These are phyloP conservation scores for Pseudogymnoascus sp. DNA, from an alignment of 2,329 filamentous ascomycete species.

Conservation along the genomic window DNA sequence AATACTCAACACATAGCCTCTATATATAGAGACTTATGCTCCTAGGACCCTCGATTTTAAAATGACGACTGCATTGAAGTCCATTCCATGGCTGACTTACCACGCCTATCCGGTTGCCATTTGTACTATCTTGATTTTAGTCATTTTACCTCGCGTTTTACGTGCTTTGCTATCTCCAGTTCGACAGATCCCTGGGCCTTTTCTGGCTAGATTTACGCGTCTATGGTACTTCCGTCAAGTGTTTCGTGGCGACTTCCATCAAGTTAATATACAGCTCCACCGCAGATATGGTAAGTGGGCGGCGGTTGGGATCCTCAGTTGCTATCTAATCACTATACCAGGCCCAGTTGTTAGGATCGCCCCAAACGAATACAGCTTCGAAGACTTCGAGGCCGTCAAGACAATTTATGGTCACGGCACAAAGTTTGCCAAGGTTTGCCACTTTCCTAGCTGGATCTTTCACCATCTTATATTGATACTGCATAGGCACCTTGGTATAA, in stretches of 20 bases:
- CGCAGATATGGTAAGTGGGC: slow-evolving; percentile 29
- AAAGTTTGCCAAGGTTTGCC: slow-evolving; percentile 31
- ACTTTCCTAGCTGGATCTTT: neutral
- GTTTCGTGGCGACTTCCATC: slow-evolving; percentile 31
- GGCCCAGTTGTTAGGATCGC: slow-evolving; percentile 39
- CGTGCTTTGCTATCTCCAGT: slow-evolving; percentile 25
- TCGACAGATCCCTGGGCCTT: slow-evolving; percentile 37
- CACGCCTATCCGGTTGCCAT: neutral
- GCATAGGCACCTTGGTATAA: slow-evolving; percentile 17
- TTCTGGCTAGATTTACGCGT: slow-evolving; percentile 36
- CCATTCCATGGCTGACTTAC: neutral
- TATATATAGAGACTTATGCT: neutral
- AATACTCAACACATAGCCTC: neutral
- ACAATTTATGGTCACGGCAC: slow-evolving; percentile 34
- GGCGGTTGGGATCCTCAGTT: neutral
- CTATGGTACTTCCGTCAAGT: slow-evolving; percentile 37
- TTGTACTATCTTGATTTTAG: neutral
- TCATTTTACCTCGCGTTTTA: neutral
- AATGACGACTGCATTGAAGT: neutral
- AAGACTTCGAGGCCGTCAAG: slow-evolving; percentile 33
- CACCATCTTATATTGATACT: neutral
- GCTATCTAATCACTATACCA: slow-evolving; percentile 3
- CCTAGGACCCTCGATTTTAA: neutral
- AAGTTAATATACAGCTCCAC: slow-evolving; percentile 34
- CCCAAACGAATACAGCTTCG: slow-evolving; percentile 40